Conservation (phyloP, 78 protist species). For the Diacronema lutheri region DNA sequence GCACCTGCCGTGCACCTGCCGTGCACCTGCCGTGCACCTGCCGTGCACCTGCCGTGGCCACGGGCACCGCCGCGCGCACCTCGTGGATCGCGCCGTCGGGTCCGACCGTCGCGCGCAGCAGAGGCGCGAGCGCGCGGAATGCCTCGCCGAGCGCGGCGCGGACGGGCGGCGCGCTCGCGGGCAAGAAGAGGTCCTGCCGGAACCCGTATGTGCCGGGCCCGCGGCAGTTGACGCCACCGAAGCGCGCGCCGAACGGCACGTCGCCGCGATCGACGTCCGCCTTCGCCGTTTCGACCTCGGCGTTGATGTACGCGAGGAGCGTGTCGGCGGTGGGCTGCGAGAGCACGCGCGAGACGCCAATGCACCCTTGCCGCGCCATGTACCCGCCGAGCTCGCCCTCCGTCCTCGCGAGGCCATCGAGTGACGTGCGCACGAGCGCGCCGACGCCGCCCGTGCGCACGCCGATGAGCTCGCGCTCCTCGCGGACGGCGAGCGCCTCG, state of each 20-base stretch:
- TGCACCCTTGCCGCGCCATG: too few species aligned
- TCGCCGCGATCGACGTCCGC: background rate
- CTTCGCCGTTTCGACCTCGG: background rate
- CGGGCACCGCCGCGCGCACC: too few species aligned
- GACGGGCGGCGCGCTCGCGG: background rate
- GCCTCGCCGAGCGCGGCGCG: background rate
- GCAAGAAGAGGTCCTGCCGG: background rate
- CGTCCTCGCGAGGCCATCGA: too few species aligned
- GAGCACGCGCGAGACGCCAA: background rate
- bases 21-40: too few species aligned
- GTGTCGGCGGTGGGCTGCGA: background rate
- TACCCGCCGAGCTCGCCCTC: too few species aligned
- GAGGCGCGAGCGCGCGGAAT: background rate
- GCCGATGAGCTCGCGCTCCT: too few species aligned
- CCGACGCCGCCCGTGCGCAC: too few species aligned
- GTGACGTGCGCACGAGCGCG: too few species aligned
- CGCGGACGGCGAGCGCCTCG: too few species aligned
- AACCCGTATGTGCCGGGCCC: background rate
- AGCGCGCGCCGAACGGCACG: background rate
- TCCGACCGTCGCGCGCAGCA: background rate
- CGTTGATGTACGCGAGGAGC: background rate
- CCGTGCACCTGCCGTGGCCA: too few species aligned
- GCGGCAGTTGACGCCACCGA: slow-evolving; percentile 6
- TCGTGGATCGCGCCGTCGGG: background rate
- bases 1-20: too few species aligned